phyloP scores from a whole-genome alignment of 495 filamentous ascomycete species.

The Entonaema liquescens region DNA sequence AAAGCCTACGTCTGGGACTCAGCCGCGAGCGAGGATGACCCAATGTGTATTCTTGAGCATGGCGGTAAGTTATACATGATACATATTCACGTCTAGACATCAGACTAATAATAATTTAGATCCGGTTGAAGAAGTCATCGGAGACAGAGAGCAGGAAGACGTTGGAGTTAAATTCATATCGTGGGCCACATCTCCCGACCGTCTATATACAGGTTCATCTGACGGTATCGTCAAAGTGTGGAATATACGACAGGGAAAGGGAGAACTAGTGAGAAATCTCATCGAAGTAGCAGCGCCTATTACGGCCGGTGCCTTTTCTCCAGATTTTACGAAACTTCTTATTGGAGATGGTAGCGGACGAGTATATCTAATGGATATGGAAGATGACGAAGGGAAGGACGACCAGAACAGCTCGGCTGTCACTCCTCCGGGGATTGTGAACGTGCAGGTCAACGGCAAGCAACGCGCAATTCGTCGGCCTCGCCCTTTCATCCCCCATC shows the following conservation, averaged over 20 bases:
- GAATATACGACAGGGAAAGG: slow-evolving; percentile 68
- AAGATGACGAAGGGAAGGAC: slow-evolving; percentile 48
- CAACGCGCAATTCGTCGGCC: slow-evolving; percentile 49
- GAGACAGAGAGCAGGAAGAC: slow-evolving; percentile 72
- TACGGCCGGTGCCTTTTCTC: slow-evolving; percentile 74
- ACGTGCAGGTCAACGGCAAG: slow-evolving; percentile 32
- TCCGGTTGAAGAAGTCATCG: slow-evolving; percentile 69
- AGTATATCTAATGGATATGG: slow-evolving; percentile 70
- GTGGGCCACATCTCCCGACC: slow-evolving; percentile 75
- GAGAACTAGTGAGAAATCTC: slow-evolving; percentile 70
- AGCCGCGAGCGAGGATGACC: slow-evolving; percentile 56
- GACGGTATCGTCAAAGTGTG: slow-evolving; percentile 89
- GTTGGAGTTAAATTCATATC: slow-evolving; percentile 81
- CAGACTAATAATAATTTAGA: slow-evolving; percentile 42
- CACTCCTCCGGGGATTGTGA: slow-evolving; percentile 27
- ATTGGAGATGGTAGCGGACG: slow-evolving; percentile 80
- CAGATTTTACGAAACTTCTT: slow-evolving; percentile 73
- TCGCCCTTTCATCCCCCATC: slow-evolving; percentile 54
- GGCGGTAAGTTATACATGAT: slow-evolving; percentile 51
- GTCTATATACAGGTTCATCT: slow-evolving; percentile 89
- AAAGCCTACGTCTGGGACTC: slow-evolving; percentile 87
- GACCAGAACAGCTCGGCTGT: not conserved
- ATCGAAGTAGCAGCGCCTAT: slow-evolving; percentile 60
- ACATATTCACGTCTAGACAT: not conserved
- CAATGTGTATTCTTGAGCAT: slow-evolving; percentile 75